Evolutionary conservation across 768 basidiomycete genomes (phyloP).

Genomic region (Leccinum longicurvipes): DNA sequence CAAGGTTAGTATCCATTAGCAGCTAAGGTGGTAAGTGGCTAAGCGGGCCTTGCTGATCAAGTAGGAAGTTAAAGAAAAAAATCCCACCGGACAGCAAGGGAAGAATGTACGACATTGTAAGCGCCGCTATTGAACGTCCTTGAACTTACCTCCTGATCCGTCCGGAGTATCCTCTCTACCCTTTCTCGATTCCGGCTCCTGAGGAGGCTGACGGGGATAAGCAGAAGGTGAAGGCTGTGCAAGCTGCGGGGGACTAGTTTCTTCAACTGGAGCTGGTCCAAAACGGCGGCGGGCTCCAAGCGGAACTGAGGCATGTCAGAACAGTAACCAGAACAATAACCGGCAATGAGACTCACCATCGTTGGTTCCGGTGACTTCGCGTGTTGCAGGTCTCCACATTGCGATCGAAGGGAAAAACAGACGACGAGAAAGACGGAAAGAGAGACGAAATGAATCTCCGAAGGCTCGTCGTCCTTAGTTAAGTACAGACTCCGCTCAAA

Average conservation of each 20-base stretch:
- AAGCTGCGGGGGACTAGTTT: conserved; percentile 76
- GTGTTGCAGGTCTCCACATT: conserved; percentile 90
- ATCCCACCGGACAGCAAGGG: conserved; percentile 35
- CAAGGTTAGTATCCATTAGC: conserved; percentile 57
- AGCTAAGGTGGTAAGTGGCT: conserved; percentile 34
- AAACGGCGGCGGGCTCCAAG: conserved; percentile 88
- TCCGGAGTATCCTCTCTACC: conserved; percentile 70
- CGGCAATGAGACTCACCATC: conserved; percentile 58
- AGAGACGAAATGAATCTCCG: conserved; percentile 36
- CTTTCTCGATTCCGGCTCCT: conserved; percentile 56
- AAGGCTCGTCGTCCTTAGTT: conserved; percentile 13
- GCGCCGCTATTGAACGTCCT: conserved; percentile 33
- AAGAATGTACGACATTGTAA: conserved; percentile 38
- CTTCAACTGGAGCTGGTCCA: conserved; percentile 83
- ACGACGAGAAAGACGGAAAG: conserved; percentile 15
- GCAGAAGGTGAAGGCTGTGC: conserved; percentile 86
- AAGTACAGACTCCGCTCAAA: conserved; percentile 35
- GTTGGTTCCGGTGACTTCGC: conserved; percentile 89
- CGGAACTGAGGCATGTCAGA: conserved; percentile 51
- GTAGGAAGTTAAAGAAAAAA: conserved; percentile 21
- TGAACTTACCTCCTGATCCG: conserved; percentile 72
- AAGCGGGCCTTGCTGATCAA: conserved; percentile 30
- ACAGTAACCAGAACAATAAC: conserved; percentile 4
- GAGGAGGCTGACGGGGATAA: conserved; percentile 64
- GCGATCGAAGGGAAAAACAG: conserved; percentile 34